Evolutionary conservation across 768 basidiomycete species (phyloP).

Genomic region (Agaricus bisporus): DNA sequence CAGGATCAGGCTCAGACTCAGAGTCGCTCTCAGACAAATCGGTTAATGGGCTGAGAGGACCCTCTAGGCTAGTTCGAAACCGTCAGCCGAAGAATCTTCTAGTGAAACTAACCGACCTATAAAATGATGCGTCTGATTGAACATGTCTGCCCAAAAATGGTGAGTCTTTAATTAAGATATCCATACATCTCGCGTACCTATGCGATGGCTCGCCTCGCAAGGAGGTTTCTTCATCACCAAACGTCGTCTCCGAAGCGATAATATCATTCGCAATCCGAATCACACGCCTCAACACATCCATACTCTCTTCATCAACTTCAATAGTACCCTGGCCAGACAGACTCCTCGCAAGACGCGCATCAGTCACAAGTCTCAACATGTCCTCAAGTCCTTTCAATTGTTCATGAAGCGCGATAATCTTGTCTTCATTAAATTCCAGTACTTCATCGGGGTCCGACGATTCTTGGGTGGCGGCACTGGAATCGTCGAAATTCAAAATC

Average conservation of each 20-base stretch:
- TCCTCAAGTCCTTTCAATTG: slow-evolving; percentile 5
- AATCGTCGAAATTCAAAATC: background rate
- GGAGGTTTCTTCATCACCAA: background rate
- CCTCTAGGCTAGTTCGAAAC: too few relatives aligned
- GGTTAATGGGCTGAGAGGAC: background rate
- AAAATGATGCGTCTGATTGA: too few relatives aligned
- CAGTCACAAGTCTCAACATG: slow-evolving; percentile 1
- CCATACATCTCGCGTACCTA: background rate
- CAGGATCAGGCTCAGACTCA: background rate
- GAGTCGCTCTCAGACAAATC: background rate
- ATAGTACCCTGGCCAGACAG: background rate
- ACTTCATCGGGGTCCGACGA: background rate
- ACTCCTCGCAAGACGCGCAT: slow-evolving; percentile 4
- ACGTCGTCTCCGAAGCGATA: background rate
- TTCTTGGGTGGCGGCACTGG: background rate
- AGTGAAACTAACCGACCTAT: too few relatives aligned
- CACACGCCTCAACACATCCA: slow-evolving; percentile 2
- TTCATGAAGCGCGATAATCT: background rate
- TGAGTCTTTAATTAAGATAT: too few relatives aligned
- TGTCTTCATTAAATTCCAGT: background rate
- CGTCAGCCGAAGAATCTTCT: too few relatives aligned
- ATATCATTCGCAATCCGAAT: slow-evolving; percentile 1
- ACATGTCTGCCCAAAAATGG: too few relatives aligned
- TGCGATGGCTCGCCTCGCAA: background rate
- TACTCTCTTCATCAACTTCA: background rate